Conservation (phyloP, 495 filamentous ascomycete genomes). For the Aspergillus leporis region DNA sequence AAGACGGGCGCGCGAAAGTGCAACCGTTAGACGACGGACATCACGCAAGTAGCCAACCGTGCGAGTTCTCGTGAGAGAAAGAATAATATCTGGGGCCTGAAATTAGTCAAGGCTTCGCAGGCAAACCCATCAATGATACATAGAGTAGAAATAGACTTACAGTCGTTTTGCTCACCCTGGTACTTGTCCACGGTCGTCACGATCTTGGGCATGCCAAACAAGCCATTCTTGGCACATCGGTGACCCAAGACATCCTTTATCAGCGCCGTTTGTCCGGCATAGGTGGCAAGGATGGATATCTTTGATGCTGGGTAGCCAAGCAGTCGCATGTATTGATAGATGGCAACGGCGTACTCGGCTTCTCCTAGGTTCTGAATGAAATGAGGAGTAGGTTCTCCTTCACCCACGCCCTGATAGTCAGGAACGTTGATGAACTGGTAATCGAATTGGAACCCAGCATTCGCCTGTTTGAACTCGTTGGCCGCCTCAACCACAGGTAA, state of each 20-base stretch:
- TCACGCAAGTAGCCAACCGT: slow-evolving; percentile 92
- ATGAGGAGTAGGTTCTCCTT: slow-evolving; percentile 89
- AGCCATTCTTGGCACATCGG: slow-evolving; percentile 73
- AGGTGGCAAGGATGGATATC: slow-evolving; percentile 89
- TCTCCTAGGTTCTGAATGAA: slow-evolving; percentile 98
- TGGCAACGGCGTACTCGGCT: slow-evolving; percentile 92
- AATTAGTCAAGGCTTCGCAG: slow-evolving; percentile 21
- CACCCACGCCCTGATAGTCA: slow-evolving; percentile 89
- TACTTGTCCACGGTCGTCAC: slow-evolving; percentile 98
- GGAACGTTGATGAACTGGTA: slow-evolving; percentile 97
- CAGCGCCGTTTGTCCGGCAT: slow-evolving; percentile 90
- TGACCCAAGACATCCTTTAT: slow-evolving; percentile 88
- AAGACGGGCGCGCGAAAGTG: slow-evolving; percentile 89
- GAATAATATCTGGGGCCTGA: slow-evolving; percentile 70
- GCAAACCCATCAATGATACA: slow-evolving; percentile 2
- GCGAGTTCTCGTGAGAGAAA: slow-evolving; percentile 86
- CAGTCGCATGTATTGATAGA: slow-evolving; percentile 97
- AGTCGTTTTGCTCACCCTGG: slow-evolving; percentile 99
- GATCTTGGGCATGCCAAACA: slow-evolving; percentile 89
- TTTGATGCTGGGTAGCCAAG: slow-evolving; percentile 91
- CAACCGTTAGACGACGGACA: slow-evolving; percentile 90
- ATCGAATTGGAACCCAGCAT: slow-evolving; percentile 89
- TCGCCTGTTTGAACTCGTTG: slow-evolving; percentile 76
- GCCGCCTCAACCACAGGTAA: slow-evolving; percentile 68
- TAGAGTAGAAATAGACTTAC: slow-evolving; percentile 53